Evolutionary conservation across 805 yeast species (phyloP), one percentile per base, ranked within the genome.

Genomic region (Kazachstania psychrophila): DNA sequence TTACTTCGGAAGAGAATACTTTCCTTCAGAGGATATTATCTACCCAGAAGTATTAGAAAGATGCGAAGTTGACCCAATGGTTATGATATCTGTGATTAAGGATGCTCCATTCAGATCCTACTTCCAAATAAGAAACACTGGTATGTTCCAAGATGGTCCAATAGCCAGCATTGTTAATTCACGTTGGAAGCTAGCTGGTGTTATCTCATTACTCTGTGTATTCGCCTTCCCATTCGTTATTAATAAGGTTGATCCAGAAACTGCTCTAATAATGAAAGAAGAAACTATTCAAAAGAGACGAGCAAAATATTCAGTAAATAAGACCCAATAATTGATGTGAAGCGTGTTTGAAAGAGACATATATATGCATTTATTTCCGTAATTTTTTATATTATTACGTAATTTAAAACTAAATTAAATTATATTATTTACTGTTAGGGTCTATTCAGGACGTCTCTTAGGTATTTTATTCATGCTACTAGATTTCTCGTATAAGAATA

Each of bases 401-500:
- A n/a, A n/a, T n/a, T n/a, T n/a, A n/a, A n/a, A n/a, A n/a, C n/a
- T n/a, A n/a, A n/a, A n/a, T n/a, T n/a, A n/a, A n/a, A n/a, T n/a
- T n/a, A n/a, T n/a, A n/a, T n/a, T n/a, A n/a, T n/a, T n/a, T n/a
- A n/a, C n/a, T n/a, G n/a, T 19, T 13, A 28, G 12, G 16, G 20
- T 19, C n/a, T 37, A 43, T 28, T 40, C 40, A 4, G 40, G 38
- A 28, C 46, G 46, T 10, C 24, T 14, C 28, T 40, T 39, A 8
- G 29, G 33, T 35, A 28, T 33, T 29, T 41, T 45, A 18, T 28
- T 45, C 23, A 30, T 31, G 23, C 37, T 41, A 29, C 44, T 49
- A 44, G 43, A 76, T 50, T 71, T 66, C 51, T 79, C 84, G 52
- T 79, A 79, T 37, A 75, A 57, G 48, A 73, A 78, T 28, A 79